Evolutionary conservation across 441 rosid species (phyloP).

Genomic region (Syzygium syzygioides): DNA sequence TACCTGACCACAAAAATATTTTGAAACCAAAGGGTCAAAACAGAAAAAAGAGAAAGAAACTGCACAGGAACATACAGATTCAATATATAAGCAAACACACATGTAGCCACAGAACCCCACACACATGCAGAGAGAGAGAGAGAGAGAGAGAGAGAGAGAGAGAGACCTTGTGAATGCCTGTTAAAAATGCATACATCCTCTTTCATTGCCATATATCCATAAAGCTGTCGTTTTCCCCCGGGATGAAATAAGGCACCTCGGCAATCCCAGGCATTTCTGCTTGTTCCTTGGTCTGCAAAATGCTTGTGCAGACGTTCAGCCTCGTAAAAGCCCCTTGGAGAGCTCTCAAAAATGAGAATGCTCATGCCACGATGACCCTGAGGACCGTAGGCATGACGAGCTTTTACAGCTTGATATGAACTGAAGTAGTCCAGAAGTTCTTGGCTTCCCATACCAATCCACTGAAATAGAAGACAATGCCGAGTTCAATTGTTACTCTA

Average conservation of each 20-base stretch:
- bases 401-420: conserved; percentile 38
- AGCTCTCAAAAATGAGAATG: conserved; percentile 47
- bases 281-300: conserved; percentile 41
- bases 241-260: conserved; percentile 17
- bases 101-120: neutral
- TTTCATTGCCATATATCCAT: conserved; percentile 48
- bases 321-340: conserved; percentile 47
- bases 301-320: conserved; percentile 61
- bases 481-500: neutral
- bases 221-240: conserved; percentile 57
- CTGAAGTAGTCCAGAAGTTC: conserved; percentile 51
- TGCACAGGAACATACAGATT: neutral
- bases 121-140: neutral
- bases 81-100: neutral
- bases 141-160: conserved; percentile 4
- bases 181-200: conserved; percentile 52
- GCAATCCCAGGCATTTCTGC: conserved; percentile 42
- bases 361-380: conserved; percentile 74
- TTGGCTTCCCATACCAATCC: conserved; percentile 70
- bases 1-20: conserved; percentile 18
- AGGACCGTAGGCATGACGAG: conserved; percentile 72
- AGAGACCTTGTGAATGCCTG: conserved; percentile 48
- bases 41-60: neutral
- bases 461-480: conserved; percentile 22
- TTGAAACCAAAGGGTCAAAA: neutral